These are phyloP conservation scores for Auricularia sp. DNA, from an alignment of 768 basidiomycete species.

Conservation along the genomic window DNA sequence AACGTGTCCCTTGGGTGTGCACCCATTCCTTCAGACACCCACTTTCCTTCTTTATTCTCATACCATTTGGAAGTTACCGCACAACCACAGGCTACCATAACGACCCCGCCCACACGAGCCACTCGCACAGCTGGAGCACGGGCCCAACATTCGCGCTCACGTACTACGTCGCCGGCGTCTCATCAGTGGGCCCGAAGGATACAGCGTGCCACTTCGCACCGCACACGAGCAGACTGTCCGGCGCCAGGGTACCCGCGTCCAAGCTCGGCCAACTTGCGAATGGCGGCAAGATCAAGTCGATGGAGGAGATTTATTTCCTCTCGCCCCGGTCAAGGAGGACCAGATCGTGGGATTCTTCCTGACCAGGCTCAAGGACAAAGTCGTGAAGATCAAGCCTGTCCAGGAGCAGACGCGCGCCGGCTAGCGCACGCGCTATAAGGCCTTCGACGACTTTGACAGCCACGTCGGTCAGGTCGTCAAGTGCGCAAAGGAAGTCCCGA, in stretches of 20 bases:
- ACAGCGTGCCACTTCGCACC: conserved; percentile 37
- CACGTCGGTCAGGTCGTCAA: conserved; percentile 99
- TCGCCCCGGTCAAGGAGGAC: conserved; percentile 97
- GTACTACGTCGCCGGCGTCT: conserved; percentile 46
- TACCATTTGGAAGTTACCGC: conserved; percentile 21
- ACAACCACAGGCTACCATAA: conserved; percentile 45
- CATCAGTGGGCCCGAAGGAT: conserved; percentile 37
- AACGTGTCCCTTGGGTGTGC: conserved; percentile 35
- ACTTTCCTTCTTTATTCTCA: too few relatives aligned
- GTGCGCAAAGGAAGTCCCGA: conserved; percentile 99
- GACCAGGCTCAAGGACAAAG: conserved; percentile 97
- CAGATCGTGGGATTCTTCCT: conserved; percentile 99
- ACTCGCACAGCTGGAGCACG: conserved; percentile 49
- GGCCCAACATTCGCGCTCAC: conserved; percentile 49
- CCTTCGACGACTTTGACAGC: conserved; percentile 97
- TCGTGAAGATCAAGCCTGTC: conserved; percentile 99
- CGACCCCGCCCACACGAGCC: conserved; percentile 47
- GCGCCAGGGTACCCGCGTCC: conserved; percentile 87
- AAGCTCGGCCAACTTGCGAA: conserved; percentile 98
- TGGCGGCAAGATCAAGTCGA: conserved; percentile 99
- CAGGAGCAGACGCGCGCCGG: conserved; percentile 99
- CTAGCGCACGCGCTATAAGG: conserved; percentile 99
- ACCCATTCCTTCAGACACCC: conserved; percentile 3
- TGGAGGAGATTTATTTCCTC: conserved; percentile 99
- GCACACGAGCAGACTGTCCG: conserved; percentile 28